A percentile compares a stretch with the other conserved stretches of the same genome.
Evolutionary conservation across 108 stramenopile genomes (phyloP).

Genomic region (Fistulifera pelliculosa): DNA sequence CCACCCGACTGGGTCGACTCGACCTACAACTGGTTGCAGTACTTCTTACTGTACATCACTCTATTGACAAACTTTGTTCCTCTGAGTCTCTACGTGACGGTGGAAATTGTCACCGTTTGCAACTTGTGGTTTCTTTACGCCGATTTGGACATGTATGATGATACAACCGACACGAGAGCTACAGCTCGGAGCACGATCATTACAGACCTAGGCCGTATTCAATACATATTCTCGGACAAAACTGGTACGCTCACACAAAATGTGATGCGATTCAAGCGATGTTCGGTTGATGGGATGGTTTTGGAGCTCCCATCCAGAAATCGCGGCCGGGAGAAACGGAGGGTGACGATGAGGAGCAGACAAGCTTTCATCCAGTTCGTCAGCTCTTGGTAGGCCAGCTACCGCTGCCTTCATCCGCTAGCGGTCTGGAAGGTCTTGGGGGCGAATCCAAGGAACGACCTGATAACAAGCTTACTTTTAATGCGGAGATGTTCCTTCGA

Average conservation of each 20-base stretch:
- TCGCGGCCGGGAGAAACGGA: slow-evolving; percentile 24
- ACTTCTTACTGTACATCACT: slow-evolving; percentile 68
- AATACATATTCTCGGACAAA: slow-evolving; percentile 94
- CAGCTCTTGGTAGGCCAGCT: slow-evolving; percentile 45
- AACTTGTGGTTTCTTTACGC: slow-evolving; percentile 66
- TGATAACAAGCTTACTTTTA: slow-evolving; percentile 43
- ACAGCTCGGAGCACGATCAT: slow-evolving; percentile 74
- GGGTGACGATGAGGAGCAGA: slow-evolving; percentile 1
- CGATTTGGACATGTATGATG: slow-evolving; percentile 89
- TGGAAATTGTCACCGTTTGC: slow-evolving; percentile 67
- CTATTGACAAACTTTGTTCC: slow-evolving; percentile 86
- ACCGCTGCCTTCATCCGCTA: slow-evolving; percentile 3
- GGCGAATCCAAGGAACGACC: neutral
- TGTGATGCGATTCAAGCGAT: slow-evolving; percentile 96
- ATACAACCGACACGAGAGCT: slow-evolving; percentile 78
- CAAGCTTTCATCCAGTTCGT: slow-evolving; percentile 41
- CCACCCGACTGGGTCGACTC: slow-evolving; percentile 40
- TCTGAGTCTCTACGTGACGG: slow-evolving; percentile 83
- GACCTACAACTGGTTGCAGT: slow-evolving; percentile 57
- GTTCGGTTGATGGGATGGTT: slow-evolving; percentile 83
- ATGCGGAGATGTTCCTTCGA: slow-evolving; percentile 84
- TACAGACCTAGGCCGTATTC: slow-evolving; percentile 89
- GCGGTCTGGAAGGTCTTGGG: slow-evolving; percentile 5
- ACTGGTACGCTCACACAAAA: slow-evolving; percentile 97
- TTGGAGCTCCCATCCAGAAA: slow-evolving; percentile 77